Evolutionary conservation across 78 protist genomes (phyloP).

Genomic region (Dictyostelium firmibasis): DNA sequence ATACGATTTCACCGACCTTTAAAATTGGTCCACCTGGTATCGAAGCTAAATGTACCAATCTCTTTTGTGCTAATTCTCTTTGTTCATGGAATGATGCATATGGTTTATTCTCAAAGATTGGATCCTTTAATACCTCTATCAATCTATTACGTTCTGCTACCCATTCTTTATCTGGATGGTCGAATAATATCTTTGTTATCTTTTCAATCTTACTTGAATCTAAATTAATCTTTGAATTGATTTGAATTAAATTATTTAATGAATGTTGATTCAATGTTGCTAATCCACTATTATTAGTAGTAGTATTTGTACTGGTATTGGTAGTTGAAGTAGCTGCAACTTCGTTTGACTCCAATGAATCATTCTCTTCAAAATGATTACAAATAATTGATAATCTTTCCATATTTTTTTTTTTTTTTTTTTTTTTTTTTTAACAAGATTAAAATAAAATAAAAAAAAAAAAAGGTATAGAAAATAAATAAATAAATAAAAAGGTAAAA

Average conservation of each 20-base stretch:
- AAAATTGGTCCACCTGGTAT: background rate
- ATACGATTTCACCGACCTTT: slow-evolving; percentile 1
- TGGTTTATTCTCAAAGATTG: slow-evolving; percentile 48
- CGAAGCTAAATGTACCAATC: slow-evolving; percentile 2
- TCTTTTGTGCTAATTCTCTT: slow-evolving; percentile 39
- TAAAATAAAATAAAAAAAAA: background rate
- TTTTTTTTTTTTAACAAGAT: background rate
- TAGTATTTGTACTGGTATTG: background rate
- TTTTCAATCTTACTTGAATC: slow-evolving; percentile 30
- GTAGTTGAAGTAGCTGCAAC: background rate
- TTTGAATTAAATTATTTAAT: slow-evolving; percentile 12
- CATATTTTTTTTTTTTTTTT: background rate
- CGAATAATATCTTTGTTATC: background rate
- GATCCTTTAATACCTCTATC: slow-evolving; percentile 60
- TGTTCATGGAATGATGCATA: slow-evolving; percentile 33
- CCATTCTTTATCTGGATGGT: slow-evolving; percentile 42
- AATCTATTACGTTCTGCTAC: background rate
- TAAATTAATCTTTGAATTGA: background rate
- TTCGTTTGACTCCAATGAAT: background rate
- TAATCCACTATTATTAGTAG: background rate
- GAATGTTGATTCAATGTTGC: background rate
- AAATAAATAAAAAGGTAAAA: background rate
- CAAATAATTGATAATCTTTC: slow-evolving; percentile 26
- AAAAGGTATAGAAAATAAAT: background rate
- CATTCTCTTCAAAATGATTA: background rate